These are phyloP conservation scores for Rhododendron henanense DNA, from an alignment of 148 eudicot species.

Conservation along the genomic window DNA sequence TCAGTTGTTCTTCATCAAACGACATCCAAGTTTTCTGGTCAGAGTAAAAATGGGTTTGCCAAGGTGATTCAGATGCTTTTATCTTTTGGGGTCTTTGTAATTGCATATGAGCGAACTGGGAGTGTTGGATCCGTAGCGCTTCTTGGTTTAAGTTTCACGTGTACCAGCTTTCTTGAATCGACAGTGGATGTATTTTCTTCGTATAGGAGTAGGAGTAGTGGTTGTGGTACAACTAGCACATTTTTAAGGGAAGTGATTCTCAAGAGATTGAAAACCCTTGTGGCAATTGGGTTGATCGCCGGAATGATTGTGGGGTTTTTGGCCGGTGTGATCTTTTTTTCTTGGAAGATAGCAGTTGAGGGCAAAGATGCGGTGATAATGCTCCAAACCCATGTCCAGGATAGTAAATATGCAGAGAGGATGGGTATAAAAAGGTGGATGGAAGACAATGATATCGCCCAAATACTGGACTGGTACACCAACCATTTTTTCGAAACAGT, in stretches of 20 bases:
- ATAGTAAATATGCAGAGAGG: slow-evolving; percentile 76
- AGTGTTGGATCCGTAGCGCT: slow-evolving; percentile 50
- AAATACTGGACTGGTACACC: slow-evolving; percentile 69
- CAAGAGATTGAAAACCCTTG: slow-evolving; percentile 65
- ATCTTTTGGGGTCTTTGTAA: slow-evolving; percentile 49
- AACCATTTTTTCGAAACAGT: slow-evolving; percentile 65
- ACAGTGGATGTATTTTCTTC: slow-evolving; percentile 67
- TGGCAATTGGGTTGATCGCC: slow-evolving; percentile 80
- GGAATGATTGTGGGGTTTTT: slow-evolving; percentile 74
- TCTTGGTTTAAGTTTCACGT: slow-evolving; percentile 55
- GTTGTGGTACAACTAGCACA: slow-evolving; percentile 37
- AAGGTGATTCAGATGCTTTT: slow-evolving; percentile 55
- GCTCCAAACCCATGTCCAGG: slow-evolving; percentile 66
- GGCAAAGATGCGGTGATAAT: slow-evolving; percentile 78
- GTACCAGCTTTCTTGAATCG: slow-evolving; percentile 47
- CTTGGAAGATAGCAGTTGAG: slow-evolving; percentile 92
- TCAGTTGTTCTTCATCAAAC: slow-evolving; percentile 12
- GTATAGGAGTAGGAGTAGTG: slow-evolving; percentile 58
- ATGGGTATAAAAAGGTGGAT: slow-evolving; percentile 85
- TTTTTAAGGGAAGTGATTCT: slow-evolving; percentile 49
- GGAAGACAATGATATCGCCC: slow-evolving; percentile 92
- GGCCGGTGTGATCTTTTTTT: slow-evolving; percentile 61
- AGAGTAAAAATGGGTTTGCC: slow-evolving; percentile 49
- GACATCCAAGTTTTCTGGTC: neutral
- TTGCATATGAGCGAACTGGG: slow-evolving; percentile 53